A percentile compares a stretch with the other conserved stretches of the same genome.
phyloP scores from a whole-genome alignment of 2,329 filamentous ascomycete genomes.

The Paecilomyces dactylethromorphus region DNA sequence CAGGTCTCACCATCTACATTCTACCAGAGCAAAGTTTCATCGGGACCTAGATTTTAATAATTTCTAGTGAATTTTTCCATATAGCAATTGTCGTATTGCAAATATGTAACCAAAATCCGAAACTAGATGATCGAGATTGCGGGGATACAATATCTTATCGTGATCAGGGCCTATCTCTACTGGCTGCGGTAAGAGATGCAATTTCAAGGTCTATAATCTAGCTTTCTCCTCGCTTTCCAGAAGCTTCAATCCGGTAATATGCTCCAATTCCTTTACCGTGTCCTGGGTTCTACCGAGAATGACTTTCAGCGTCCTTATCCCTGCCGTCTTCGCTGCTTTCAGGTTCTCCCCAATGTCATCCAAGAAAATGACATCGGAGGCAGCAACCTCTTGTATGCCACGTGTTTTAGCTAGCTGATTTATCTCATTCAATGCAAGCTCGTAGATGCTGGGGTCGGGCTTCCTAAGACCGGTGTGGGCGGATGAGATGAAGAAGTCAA shows the following conservation, averaged over 20 bases:
- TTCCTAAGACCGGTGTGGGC: constrained; percentile 85
- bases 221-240: constrained; percentile 30
- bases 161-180: neutral
- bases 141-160: neutral
- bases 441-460: constrained; percentile 76
- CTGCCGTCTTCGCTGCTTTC: constrained; percentile 66
- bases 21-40: neutral
- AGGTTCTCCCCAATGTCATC: constrained; percentile 95
- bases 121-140: neutral
- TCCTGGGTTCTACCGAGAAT: constrained; percentile 68
- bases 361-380: constrained; percentile 72
- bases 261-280: constrained; percentile 76
- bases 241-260: constrained; percentile 58
- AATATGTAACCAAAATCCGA: neutral
- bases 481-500: constrained; percentile 82
- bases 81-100: neutral
- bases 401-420: constrained; percentile 56
- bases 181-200: neutral
- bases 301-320: constrained; percentile 82
- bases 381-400: constrained; percentile 48
- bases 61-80: neutral
- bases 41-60: neutral
- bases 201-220: constrained; percentile 17
- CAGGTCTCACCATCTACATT: neutral
- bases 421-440: constrained; percentile 61